A percentile compares a stretch with the other conserved stretches of the same genome.
These are phyloP conservation scores for Clarireedia monteithiana DNA, from an alignment of 2,329 filamentous ascomycete species.

Conservation along the genomic window DNA sequence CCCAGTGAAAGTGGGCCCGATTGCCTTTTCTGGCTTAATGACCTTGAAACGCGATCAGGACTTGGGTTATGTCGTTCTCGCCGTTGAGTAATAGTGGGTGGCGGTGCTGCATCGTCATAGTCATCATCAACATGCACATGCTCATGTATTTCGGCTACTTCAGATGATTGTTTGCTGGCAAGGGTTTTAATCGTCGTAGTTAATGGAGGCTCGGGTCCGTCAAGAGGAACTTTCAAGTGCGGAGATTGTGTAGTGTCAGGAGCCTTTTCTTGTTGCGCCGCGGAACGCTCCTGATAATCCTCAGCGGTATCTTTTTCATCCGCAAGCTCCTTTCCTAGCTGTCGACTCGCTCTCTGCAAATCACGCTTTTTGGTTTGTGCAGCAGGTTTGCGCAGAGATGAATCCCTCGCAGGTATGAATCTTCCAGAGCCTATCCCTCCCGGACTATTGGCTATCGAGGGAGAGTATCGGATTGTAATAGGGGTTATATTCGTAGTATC, in stretches of 20 bases:
- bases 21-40: conserved; percentile 30
- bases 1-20: conserved; percentile 38
- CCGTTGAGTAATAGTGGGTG: conserved; percentile 58
- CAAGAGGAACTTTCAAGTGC: conserved; percentile 25
- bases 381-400: conserved; percentile 54
- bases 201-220: conserved; percentile 27
- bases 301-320: conserved; percentile 17
- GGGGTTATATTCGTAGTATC: neutral
- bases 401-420: conserved; percentile 59
- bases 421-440: conserved; percentile 31
- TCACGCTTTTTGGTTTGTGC: conserved; percentile 44
- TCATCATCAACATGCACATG: conserved; percentile 14
- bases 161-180: conserved; percentile 18
- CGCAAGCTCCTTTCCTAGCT: conserved; percentile 35
- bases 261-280: conserved; percentile 16
- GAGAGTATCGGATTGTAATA: neutral
- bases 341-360: conserved; percentile 41
- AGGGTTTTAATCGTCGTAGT: conserved; percentile 20
- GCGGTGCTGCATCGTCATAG: conserved; percentile 59
- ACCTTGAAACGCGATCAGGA: conserved; percentile 30
- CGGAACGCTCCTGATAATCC: conserved; percentile 13
- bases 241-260: conserved; percentile 23
- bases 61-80: conserved; percentile 34
- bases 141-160: conserved; percentile 15
- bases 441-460: conserved; percentile 11